phyloP scores from a whole-genome alignment of 2,329 filamentous ascomycete species.

The Alternaria sp. region DNA sequence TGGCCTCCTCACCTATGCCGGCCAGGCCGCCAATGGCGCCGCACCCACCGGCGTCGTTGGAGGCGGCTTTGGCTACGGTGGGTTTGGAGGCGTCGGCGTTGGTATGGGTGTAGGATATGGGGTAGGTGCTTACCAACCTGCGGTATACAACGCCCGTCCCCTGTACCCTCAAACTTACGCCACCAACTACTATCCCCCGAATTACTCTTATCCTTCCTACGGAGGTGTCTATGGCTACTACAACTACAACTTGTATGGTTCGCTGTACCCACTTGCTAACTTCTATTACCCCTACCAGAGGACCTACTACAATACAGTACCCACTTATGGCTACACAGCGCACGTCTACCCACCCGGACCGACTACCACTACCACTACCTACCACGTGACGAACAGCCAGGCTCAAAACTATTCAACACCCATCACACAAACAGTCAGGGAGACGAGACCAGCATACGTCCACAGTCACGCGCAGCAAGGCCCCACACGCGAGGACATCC shows the following conservation, averaged over 20 bases:
- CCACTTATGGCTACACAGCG: constrained; percentile 32
- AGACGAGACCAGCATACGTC: constrained; percentile 23
- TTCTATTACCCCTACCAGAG: constrained; percentile 45
- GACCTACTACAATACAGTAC: constrained; percentile 38
- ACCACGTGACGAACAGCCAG: constrained; percentile 37
- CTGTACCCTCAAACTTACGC: constrained; percentile 31
- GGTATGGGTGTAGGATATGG: constrained; percentile 26
- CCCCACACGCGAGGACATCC: constrained; percentile 35
- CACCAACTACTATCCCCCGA: constrained; percentile 15
- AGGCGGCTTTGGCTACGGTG: constrained; percentile 25
- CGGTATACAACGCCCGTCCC: constrained; percentile 35
- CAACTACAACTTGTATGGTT: constrained; percentile 35
- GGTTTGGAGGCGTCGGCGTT: constrained; percentile 17
- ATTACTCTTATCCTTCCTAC: constrained; percentile 23
- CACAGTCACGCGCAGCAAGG: constrained; percentile 13
- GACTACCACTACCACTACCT: constrained; percentile 31
- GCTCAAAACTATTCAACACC: constrained; percentile 13
- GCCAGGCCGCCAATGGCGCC: constrained; percentile 40
- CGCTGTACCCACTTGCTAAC: constrained; percentile 47
- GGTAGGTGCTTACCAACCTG: constrained; percentile 32
- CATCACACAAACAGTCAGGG: constrained; percentile 12
- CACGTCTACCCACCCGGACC: constrained; percentile 36
- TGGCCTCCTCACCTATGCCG: constrained; percentile 37
- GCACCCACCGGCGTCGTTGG: constrained; percentile 30
- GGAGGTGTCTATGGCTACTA: constrained; percentile 35